Percentiles rank a stretch among this genome's conserved stretches.
phyloP scores from a whole-genome alignment of 2,329 filamentous ascomycete genomes.

The Phialocephala sp. region DNA sequence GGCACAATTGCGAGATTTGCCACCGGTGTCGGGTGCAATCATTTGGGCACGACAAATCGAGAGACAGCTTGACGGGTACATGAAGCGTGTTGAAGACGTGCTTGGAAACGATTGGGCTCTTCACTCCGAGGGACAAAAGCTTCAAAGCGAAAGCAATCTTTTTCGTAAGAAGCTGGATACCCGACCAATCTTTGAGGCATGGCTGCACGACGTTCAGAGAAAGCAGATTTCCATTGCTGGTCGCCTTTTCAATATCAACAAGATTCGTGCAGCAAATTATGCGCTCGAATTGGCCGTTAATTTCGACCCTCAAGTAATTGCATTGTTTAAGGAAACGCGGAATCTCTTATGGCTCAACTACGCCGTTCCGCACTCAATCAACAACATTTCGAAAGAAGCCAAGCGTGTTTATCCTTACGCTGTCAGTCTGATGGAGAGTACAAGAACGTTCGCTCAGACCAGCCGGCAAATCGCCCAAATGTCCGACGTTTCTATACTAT shows the following conservation, averaged over 20 bases:
- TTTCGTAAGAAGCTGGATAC: constrained; percentile 98
- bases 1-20: constrained; percentile 94
- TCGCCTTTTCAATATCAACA: constrained; percentile 86
- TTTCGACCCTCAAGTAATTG: constrained; percentile 96
- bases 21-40: constrained; percentile 94
- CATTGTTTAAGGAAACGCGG: constrained; percentile 96
- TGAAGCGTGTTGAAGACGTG: constrained; percentile 99
- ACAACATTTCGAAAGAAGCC: constrained; percentile 97
- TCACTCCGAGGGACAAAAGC: constrained; percentile 92
- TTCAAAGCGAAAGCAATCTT: constrained; percentile 87
- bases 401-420: constrained; percentile 98
- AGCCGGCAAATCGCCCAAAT: constrained; percentile 83
- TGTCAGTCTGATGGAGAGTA: constrained; percentile 97
- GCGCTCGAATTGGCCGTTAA: constrained; percentile 89
- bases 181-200: constrained; percentile 90
- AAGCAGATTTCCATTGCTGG: constrained; percentile 92
- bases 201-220: constrained; percentile 87
- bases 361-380: constrained; percentile 91
- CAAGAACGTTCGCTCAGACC: constrained; percentile 91
- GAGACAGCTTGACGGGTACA: constrained; percentile 91
- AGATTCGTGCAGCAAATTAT: constrained; percentile 89
- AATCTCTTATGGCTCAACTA: constrained; percentile 96
- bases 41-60: constrained; percentile 98
- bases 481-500: constrained; percentile 83
- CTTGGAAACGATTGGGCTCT: constrained; percentile 93